Percentiles rank a stretch among this genome's conserved stretches.
phyloP scores from a whole-genome alignment of 345 rosid genomes.

The Boechera retrofracta region DNA sequence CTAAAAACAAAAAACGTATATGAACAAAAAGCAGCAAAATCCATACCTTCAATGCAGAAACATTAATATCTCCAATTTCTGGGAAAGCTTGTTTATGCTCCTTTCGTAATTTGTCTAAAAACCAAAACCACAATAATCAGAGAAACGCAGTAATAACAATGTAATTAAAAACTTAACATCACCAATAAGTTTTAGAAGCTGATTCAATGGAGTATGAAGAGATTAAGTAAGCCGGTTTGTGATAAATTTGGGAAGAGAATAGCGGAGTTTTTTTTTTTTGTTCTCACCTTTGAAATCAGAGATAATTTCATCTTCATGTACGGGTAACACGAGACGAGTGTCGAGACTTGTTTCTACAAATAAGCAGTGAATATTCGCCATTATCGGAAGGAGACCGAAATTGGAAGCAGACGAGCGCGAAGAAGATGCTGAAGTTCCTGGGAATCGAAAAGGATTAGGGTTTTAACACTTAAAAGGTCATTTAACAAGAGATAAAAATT shows the following conservation, averaged over 20 bases:
- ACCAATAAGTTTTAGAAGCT: neutral
- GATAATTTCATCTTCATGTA: slow-evolving; percentile 59
- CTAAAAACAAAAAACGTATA: neutral
- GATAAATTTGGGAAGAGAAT: neutral
- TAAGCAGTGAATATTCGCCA: slow-evolving; percentile 35
- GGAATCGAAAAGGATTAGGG: slow-evolving; percentile 11
- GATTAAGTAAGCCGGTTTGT: neutral
- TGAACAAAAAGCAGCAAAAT: neutral
- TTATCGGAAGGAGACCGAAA: neutral
- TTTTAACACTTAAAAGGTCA: neutral
- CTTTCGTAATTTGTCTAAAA: slow-evolving; percentile 10
- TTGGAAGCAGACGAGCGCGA: neutral
- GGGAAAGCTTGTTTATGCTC: slow-evolving; percentile 24
- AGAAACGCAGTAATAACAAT: neutral
- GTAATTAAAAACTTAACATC: neutral
- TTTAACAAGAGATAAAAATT: too few relatives aligned
- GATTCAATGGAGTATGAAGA: neutral
- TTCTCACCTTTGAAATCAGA: slow-evolving; percentile 56
- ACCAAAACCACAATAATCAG: neutral
- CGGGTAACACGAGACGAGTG: slow-evolving; percentile 58
- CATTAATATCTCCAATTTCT: slow-evolving; percentile 14
- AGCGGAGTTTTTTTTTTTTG: slow-evolving; percentile 17
- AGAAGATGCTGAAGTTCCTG: neutral
- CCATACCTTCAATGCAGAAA: slow-evolving; percentile 24
- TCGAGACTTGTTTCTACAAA: slow-evolving; percentile 65